phyloP scores from a whole-genome alignment of 2,329 filamentous ascomycete species.

The Exophiala sp. region DNA sequence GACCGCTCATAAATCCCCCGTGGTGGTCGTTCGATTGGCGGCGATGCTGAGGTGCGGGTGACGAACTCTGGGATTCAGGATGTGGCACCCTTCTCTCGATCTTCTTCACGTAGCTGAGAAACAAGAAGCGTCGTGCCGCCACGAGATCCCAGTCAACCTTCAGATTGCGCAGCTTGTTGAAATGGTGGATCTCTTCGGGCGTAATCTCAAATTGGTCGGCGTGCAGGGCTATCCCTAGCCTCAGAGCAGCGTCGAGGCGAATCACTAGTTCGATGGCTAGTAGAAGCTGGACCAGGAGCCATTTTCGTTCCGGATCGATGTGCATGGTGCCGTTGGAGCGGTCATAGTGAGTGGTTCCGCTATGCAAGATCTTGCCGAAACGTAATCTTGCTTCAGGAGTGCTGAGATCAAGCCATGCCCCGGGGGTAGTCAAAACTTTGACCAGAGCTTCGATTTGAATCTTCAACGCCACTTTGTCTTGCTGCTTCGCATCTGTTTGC shows the following conservation, averaged over 20 bases:
- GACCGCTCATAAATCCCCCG: conserved; percentile 11
- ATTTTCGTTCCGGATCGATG: conserved; percentile 41
- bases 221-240: conserved; percentile 39
- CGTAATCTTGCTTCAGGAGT: conserved; percentile 45
- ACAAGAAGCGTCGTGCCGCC: conserved; percentile 50
- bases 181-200: conserved; percentile 42
- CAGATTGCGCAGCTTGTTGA: conserved; percentile 46
- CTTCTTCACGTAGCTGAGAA: conserved; percentile 30
- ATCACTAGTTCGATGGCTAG: conserved; percentile 54
- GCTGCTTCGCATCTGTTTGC: conserved; percentile 9
- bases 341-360: conserved; percentile 29
- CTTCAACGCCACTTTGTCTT: conserved; percentile 36
- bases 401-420: conserved; percentile 49
- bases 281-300: conserved; percentile 53
- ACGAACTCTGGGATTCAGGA: background rate
- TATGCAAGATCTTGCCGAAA: conserved; percentile 43
- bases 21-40: conserved; percentile 11
- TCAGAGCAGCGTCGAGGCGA: conserved; percentile 49
- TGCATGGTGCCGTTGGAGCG: conserved; percentile 4
- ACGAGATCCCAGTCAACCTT: conserved; percentile 58
- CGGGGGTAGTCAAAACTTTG: conserved; percentile 40
- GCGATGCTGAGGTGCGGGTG: background rate
- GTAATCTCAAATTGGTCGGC: conserved; percentile 41
- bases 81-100: conserved; percentile 5
- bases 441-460: conserved; percentile 46